These are phyloP conservation scores for Blastobotrys indianensis DNA, from an alignment of 1,139 yeast species.

Conservation along the genomic window DNA sequence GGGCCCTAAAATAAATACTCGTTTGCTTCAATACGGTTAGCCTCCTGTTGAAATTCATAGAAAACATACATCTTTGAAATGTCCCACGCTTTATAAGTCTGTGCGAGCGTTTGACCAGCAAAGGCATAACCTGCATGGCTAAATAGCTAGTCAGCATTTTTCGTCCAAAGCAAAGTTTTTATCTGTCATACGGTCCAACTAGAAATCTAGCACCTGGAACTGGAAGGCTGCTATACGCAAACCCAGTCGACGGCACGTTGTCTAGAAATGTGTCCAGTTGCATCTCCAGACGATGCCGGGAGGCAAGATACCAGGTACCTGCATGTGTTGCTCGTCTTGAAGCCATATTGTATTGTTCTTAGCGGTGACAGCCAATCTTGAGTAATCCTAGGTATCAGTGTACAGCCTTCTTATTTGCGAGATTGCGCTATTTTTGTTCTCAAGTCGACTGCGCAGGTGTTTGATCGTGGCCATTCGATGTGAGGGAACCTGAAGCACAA, in stretches of 20 bases:
- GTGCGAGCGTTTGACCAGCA: conserved; percentile 73
- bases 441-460: not conserved
- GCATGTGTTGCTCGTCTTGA: conserved; percentile 70
- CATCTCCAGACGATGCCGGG: conserved; percentile 37
- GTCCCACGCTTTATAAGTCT: conserved; percentile 72
- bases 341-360: conserved; percentile 17
- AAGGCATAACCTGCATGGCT: conserved; percentile 86
- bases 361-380: no score
- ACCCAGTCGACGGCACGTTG: conserved; percentile 23
- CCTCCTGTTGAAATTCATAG: not conserved
- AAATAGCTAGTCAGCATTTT: conserved; percentile 14
- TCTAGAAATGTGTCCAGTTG: conserved; percentile 47
- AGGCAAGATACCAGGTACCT: conserved; percentile 77
- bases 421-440: not conserved
- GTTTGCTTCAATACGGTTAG: conserved; percentile 33
- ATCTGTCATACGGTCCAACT: conserved; percentile 43
- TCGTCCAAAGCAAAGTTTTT: not conserved
- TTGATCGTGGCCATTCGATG: not conserved
- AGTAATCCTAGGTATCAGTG: not conserved
- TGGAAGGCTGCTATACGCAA: conserved; percentile 28
- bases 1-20: conserved; percentile 84
- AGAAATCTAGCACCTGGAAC: conserved; percentile 57
- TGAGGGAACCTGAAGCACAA: not conserved
- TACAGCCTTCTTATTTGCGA: not conserved
- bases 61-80: conserved; percentile 37